Base-by-base conservation (phyloP, 257 asterid genomes). In the Rhazya stricta region DNA sequence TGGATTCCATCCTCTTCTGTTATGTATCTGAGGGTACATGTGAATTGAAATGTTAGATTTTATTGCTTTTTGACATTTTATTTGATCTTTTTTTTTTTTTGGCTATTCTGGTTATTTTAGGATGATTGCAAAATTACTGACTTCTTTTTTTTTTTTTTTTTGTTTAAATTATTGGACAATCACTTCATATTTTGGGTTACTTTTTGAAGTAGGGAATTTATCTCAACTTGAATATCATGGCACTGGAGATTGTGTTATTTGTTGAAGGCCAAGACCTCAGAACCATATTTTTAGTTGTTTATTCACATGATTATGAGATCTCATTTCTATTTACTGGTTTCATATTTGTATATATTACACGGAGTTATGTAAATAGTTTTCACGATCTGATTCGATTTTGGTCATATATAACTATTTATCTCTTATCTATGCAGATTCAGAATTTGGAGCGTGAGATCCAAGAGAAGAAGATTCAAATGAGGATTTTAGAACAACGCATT, bases 381-480 rank as follows among this genome's bases (percentile, higher is more conserved):
- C 3, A 2, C 32, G 37, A 19, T 37, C 48, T 37, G 71, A 66
- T 66, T 66, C 18, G 19, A 18, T 37, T 29, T 69, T 45, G 25
- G 71, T 57, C 71, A 69, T 46, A 57, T n/a, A 21, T 18, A 27
- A 57, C 27, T 23, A 18, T 10, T 68, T 48, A 15, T 53, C 36
- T 50, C 74, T 43, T 68, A 27, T 16, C 6, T 75, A 21, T 61
- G 48, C 94, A 95, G 98, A 85, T 93, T 78, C 88, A 92, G 84
- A 86, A 84, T 81, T 77, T 95, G 89, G 98, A 95, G 88, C 79
- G 73, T 72, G 99, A 93, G 79, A 93, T 95, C 84, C 88, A 88
- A 76, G 97, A 86, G 79, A 95, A 95, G 84, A 90, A 82, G 82
- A 85, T 76, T 83, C 99, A 89, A 84, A 90, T 92, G 97, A 84